Conservation (phyloP, 257 asterid species). For the Hygrophila difformis region DNA sequence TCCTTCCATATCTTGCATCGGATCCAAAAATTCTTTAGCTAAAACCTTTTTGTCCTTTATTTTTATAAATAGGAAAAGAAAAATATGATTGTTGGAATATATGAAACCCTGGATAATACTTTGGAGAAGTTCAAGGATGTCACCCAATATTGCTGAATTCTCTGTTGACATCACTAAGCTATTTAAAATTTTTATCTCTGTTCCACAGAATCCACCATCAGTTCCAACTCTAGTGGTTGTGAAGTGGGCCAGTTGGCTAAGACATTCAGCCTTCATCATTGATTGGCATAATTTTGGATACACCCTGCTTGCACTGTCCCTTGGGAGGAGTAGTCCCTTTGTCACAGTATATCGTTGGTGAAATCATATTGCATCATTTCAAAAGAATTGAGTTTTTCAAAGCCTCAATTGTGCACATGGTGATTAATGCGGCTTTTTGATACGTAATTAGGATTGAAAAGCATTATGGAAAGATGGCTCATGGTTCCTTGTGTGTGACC, state of each 20-base stretch:
- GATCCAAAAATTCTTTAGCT: too few relatives aligned
- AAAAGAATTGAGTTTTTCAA: conserved; percentile 7
- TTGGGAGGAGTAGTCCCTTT: conserved; percentile 70
- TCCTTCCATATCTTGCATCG: too few relatives aligned
- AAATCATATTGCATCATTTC: conserved; percentile 12
- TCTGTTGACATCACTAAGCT: conserved; percentile 1
- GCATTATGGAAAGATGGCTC: conserved; percentile 77
- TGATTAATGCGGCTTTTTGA: conserved; percentile 13
- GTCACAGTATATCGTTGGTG: conserved; percentile 81
- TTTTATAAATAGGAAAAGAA: too few relatives aligned
- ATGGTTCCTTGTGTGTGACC: conserved; percentile 93
- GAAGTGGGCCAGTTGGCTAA: conserved; percentile 84
- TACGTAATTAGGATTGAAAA: conserved; percentile 72
- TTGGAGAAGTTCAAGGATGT: not conserved
- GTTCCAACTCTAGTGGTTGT: conserved; percentile 95
- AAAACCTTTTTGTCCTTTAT: too few relatives aligned
- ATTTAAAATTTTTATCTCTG: conserved; percentile 7
- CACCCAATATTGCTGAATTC: conserved; percentile 1
- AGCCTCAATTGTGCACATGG: conserved; percentile 13
- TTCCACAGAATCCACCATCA: conserved; percentile 91
- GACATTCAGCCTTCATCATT: conserved; percentile 57
- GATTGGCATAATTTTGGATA: conserved; percentile 99
- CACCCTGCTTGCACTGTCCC: conserved; percentile 75
- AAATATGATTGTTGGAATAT: too few relatives aligned
- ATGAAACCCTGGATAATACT: conserved; percentile 4